A percentile compares a stretch with the other conserved stretches of the same genome.
Evolutionary conservation across 441 rosid species (phyloP).

Genomic region (Aleurites moluccanus): DNA sequence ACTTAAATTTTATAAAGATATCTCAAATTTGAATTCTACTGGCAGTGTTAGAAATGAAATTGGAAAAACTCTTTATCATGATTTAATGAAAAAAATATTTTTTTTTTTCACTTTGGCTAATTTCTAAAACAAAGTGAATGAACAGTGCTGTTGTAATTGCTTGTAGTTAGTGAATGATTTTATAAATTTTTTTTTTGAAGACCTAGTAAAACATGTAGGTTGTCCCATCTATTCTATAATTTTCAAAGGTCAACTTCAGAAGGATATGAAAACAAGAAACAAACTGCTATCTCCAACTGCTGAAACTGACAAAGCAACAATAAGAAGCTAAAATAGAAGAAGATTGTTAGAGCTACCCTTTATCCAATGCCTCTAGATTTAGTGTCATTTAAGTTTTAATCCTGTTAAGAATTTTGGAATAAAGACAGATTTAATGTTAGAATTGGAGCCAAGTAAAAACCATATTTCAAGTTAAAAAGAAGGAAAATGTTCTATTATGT

Average conservation of each 20-base stretch:
- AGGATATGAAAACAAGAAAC: constrained; percentile 31
- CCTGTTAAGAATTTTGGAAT: constrained; percentile 2
- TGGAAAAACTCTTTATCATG: too few species aligned
- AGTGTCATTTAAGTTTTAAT: background rate
- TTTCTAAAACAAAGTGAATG: background rate
- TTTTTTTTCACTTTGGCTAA: background rate
- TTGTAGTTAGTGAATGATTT: background rate
- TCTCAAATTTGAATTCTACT: too few species aligned
- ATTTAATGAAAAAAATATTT: too few species aligned
- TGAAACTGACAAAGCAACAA: constrained; percentile 38
- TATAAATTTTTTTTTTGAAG: background rate
- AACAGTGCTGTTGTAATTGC: background rate
- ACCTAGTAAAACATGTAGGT: constrained; percentile 27
- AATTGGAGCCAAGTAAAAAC: background rate
- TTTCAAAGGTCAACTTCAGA: constrained; percentile 40
- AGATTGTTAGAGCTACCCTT: constrained; percentile 9
- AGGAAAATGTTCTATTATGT: constrained; percentile 18
- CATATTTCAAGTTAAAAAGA: background rate
- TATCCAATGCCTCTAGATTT: constrained; percentile 8
- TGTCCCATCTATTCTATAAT: constrained; percentile 36
- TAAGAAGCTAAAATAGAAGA: constrained; percentile 22
- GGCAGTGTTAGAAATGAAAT: too few species aligned
- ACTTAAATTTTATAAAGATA: too few species aligned
- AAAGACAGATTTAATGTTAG: background rate
- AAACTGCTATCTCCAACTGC: constrained; percentile 38